phyloP scores from a whole-genome alignment of 306 rosid genomes.

The Cyclanthera cordifolia region DNA sequence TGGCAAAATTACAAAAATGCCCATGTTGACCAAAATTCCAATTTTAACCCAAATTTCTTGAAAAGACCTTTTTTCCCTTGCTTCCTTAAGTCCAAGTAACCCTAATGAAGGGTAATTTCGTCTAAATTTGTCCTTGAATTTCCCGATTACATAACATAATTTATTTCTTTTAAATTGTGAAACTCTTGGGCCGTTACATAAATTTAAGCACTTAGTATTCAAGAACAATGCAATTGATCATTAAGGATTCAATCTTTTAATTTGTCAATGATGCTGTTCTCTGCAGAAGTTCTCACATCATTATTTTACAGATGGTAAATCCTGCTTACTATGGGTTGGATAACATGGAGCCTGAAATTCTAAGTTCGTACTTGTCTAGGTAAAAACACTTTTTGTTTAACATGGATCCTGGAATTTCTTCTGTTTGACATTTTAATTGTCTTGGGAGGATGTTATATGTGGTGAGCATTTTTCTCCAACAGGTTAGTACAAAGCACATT shows the following conservation, averaged over 20 bases:
- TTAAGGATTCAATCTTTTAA: background rate
- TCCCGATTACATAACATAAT: too few species aligned
- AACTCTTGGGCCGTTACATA: too few species aligned
- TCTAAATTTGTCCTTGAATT: too few species aligned
- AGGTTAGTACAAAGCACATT: slow-evolving; percentile 72
- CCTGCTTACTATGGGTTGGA: slow-evolving; percentile 96
- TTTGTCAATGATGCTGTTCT: background rate
- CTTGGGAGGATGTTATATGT: slow-evolving; percentile 3
- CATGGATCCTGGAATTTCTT: slow-evolving; percentile 7
- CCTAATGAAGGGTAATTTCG: too few species aligned
- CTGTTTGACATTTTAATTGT: slow-evolving; percentile 1
- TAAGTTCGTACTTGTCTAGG: slow-evolving; percentile 82
- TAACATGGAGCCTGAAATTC: slow-evolving; percentile 47
- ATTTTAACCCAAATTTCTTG: too few species aligned
- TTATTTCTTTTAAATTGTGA: too few species aligned
- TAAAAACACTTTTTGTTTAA: slow-evolving; percentile 26
- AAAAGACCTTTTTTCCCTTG: too few species aligned
- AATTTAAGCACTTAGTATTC: background rate
- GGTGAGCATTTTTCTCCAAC: slow-evolving; percentile 23
- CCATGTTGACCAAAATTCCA: too few species aligned
- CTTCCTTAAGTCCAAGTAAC: too few species aligned
- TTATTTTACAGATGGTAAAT: slow-evolving; percentile 55
- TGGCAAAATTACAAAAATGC: too few species aligned
- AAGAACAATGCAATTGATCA: background rate
- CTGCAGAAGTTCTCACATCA: slow-evolving; percentile 8